phyloP scores from a whole-genome alignment of 2,329 filamentous ascomycete species.

The Ambrosiella xylebori region DNA sequence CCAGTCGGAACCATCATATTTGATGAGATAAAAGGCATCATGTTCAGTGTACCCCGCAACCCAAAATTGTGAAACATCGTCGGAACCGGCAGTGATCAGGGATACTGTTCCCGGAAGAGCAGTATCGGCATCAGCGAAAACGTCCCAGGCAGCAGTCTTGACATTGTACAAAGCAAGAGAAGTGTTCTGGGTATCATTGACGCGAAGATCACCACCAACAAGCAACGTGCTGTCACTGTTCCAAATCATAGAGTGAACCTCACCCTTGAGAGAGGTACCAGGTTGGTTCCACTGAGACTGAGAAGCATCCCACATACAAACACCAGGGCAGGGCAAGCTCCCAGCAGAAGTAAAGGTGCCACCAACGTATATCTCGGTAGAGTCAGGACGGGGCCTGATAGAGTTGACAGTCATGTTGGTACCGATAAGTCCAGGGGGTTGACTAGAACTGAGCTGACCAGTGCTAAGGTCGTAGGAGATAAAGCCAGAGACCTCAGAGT shows the following conservation, averaged over 20 bases:
- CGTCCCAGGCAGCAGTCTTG: constrained; percentile 47
- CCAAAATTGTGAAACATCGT: constrained; percentile 62
- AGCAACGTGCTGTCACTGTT: constrained; percentile 52
- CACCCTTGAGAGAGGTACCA: constrained; percentile 53
- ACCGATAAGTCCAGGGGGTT: constrained; percentile 62
- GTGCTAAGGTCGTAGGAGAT: constrained; percentile 60
- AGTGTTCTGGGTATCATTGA: constrained; percentile 43
- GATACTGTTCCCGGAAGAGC: constrained; percentile 63
- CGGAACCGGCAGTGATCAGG: constrained; percentile 56
- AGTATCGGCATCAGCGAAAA: constrained; percentile 40
- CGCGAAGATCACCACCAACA: constrained; percentile 57
- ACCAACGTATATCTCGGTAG: constrained; percentile 65
- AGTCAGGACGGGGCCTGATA: constrained; percentile 54
- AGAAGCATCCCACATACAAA: constrained; percentile 63
- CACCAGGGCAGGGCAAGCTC: constrained; percentile 59
- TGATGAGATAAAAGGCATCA: constrained; percentile 60
- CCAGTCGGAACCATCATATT: constrained; percentile 59
- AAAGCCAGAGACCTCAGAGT: constrained; percentile 50
- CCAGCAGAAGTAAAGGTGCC: constrained; percentile 75
- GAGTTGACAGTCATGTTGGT: constrained; percentile 54
- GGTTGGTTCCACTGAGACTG: constrained; percentile 64
- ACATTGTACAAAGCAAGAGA: constrained; percentile 59
- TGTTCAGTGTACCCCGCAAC: constrained; percentile 51
- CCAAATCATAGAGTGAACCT: constrained; percentile 61
- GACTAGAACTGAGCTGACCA: constrained; percentile 41